Conservation (phyloP, 495 filamentous ascomycete species). For the Opeltia flavorubescens region DNA sequence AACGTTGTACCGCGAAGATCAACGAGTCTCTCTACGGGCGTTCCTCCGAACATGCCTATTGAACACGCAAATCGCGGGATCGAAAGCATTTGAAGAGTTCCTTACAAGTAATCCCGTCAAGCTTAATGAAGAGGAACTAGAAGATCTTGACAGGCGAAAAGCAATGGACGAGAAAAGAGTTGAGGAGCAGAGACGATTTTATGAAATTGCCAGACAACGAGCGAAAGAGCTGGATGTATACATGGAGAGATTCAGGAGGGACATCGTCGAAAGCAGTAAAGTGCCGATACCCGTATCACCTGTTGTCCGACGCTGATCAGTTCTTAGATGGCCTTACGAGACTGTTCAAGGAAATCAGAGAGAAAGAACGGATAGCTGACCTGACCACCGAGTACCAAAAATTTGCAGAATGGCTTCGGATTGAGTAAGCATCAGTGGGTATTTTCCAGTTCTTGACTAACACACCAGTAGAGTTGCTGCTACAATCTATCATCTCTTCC, state of each 20-base stretch:
- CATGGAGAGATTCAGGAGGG: constrained; percentile 75
- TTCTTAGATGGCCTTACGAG: constrained; percentile 69
- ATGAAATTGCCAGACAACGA: constrained; percentile 82
- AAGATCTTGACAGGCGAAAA: constrained; percentile 66
- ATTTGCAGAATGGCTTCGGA: constrained; percentile 95
- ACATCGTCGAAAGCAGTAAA: constrained; percentile 67
- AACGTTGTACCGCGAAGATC: constrained; percentile 72
- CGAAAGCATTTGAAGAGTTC: constrained; percentile 71
- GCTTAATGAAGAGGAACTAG: constrained; percentile 64
- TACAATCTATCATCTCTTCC: constrained; percentile 91
- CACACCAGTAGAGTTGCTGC: constrained; percentile 52
- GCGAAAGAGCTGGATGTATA: constrained; percentile 90
- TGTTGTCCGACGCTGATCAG: constrained; percentile 11
- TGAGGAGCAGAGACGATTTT: constrained; percentile 85
- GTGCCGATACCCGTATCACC: constrained; percentile 4
- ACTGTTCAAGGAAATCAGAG: constrained; percentile 81
- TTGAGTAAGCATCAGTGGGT: constrained; percentile 43
- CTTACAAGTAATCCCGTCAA: constrained; percentile 53
- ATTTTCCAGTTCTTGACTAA: neutral
- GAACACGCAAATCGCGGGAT: constrained; percentile 68
- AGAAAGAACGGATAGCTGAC: constrained; percentile 73
- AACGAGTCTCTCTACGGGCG: constrained; percentile 81
- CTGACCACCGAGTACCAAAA: constrained; percentile 92
- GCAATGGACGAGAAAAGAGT: constrained; percentile 75
- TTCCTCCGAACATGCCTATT: constrained; percentile 74